These are phyloP conservation scores for Neoscytalidium dimidiatum DNA, from an alignment of 2,329 filamentous ascomycete genomes.

Conservation along the genomic window DNA sequence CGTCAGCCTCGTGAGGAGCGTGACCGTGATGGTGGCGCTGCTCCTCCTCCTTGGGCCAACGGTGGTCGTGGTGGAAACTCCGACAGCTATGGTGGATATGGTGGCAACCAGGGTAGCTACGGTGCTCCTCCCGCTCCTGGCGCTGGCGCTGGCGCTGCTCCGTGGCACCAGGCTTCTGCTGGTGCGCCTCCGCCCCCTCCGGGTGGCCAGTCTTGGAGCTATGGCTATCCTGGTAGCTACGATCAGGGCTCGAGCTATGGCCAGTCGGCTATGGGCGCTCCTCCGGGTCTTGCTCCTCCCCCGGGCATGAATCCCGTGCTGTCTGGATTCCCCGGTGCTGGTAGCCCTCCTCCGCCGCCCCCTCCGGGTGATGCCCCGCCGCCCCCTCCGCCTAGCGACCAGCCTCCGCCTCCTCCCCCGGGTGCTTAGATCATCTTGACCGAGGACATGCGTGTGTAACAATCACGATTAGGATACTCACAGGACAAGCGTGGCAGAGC, in stretches of 20 bases:
- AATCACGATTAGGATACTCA: background rate
- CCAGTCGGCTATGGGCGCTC: conserved; percentile 26
- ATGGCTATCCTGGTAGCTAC: conserved; percentile 39
- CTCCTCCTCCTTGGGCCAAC: conserved; percentile 39
- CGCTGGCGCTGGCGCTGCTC: conserved; percentile 39
- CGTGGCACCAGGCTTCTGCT: conserved; percentile 64
- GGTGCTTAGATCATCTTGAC: conserved; percentile 5
- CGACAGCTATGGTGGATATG: conserved; percentile 31
- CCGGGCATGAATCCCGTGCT: conserved; percentile 65
- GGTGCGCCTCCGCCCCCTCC: conserved; percentile 44
- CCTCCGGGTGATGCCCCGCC: conserved; percentile 63
- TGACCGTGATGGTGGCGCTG: conserved; percentile 49
- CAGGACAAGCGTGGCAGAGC: background rate
- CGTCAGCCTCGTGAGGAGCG: conserved; percentile 50
- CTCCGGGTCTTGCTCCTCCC: conserved; percentile 50
- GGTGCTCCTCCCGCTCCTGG: conserved; percentile 42
- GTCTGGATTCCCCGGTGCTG: conserved; percentile 58
- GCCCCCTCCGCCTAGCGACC: conserved; percentile 54
- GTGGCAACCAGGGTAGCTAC: conserved; percentile 28
- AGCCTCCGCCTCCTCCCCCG: conserved; percentile 62
- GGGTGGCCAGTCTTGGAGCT: conserved; percentile 49
- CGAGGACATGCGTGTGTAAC: background rate
- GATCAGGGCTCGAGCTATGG: conserved; percentile 31
- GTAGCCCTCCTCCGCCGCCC: conserved; percentile 62
- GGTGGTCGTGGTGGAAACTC: conserved; percentile 29